Percentiles rank a stretch among this genome's conserved stretches.
Conservation (phyloP, 306 rosid genomes). For the Oemleria cerasiformis region DNA sequence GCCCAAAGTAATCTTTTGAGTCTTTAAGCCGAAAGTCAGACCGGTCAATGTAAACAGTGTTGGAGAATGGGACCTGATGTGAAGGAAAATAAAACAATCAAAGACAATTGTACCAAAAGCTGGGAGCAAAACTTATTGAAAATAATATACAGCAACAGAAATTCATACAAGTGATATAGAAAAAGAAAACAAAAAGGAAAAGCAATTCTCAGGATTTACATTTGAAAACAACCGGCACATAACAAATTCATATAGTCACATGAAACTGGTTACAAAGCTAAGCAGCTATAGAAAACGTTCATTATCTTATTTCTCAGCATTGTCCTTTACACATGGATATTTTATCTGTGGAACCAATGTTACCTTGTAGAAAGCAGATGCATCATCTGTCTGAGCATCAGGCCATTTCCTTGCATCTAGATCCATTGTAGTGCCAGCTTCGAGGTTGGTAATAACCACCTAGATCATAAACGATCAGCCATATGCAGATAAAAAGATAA, state of each 20-base stretch:
- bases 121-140: not conserved
- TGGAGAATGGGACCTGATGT: conserved; percentile 77
- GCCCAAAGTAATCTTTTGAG: conserved; percentile 93
- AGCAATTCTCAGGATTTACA: not conserved
- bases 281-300: not conserved
- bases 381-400: conserved; percentile 72
- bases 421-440: conserved; percentile 57
- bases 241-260: not conserved
- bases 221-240: not conserved
- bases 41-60: conserved; percentile 71
- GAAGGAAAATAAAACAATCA: not conserved
- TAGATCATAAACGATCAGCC: conserved; percentile 21
- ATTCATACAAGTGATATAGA: not conserved
- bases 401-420: conserved; percentile 92
- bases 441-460: conserved; percentile 90
- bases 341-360: conserved; percentile 13
- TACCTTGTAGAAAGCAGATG: conserved; percentile 83
- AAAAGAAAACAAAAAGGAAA: not conserved
- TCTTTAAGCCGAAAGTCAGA: conserved; percentile 90
- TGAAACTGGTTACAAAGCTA: not conserved
- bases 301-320: not conserved
- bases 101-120: not conserved
- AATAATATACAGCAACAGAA: not conserved
- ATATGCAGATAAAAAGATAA: conserved; percentile 7
- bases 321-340: not conserved